These are phyloP conservation scores for Striga hermonthica DNA, from an alignment of 305 asterid species.

Conservation along the genomic window DNA sequence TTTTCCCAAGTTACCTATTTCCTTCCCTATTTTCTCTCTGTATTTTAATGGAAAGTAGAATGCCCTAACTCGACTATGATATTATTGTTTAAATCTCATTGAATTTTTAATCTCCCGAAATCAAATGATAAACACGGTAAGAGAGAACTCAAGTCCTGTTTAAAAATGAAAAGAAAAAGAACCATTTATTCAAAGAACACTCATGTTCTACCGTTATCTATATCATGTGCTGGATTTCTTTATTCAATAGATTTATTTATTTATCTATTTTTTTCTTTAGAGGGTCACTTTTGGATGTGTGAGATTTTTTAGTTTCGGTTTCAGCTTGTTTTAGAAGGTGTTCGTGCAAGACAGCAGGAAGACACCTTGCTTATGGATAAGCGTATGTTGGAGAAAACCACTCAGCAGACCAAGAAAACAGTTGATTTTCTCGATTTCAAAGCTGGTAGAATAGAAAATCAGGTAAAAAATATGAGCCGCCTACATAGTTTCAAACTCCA, in stretches of 20 bases:
- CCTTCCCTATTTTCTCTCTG: too few species aligned
- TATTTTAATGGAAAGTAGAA: too few species aligned
- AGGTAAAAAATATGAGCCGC: conserved; percentile 44
- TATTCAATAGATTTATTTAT: not conserved
- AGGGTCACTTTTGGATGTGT: conserved; percentile 16
- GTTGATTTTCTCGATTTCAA: conserved; percentile 55
- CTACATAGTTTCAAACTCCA: conserved; percentile 17
- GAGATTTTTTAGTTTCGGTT: conserved; percentile 28
- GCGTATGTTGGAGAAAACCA: conserved; percentile 54
- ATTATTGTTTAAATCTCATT: too few species aligned
- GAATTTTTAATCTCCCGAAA: too few species aligned
- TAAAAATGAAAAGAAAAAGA: too few species aligned
- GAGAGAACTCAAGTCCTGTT: too few species aligned
- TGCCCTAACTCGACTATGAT: too few species aligned
- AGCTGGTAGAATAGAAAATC: conserved; percentile 84
- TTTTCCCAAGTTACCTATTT: too few species aligned
- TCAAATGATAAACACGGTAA: too few species aligned
- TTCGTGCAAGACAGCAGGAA: conserved; percentile 63
- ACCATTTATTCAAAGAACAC: too few species aligned
- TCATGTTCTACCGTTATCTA: too few species aligned
- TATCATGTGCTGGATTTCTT: not conserved
- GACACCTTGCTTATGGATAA: conserved; percentile 65
- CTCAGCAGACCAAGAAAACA: conserved; percentile 59
- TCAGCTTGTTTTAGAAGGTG: conserved; percentile 95
- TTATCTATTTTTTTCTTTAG: not conserved